Evolutionary conservation across 306 rosid genomes (phyloP).

Genomic region (Lagenaria siceraria): DNA sequence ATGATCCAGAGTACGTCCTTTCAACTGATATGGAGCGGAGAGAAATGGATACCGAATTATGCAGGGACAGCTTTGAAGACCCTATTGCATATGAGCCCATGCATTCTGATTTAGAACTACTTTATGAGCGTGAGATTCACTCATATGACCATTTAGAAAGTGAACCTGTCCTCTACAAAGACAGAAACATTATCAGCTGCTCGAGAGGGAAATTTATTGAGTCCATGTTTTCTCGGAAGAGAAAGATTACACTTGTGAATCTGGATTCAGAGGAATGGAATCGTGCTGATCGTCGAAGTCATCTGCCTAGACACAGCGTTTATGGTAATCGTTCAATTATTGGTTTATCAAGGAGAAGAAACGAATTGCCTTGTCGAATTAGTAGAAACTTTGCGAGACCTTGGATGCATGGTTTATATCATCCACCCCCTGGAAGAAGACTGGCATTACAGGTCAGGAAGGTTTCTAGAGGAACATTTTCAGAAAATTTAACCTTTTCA

Average conservation of each 20-base stretch:
- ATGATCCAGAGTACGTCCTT: conserved; percentile 31
- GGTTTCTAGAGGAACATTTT: background rate
- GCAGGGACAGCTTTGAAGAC: conserved; percentile 33
- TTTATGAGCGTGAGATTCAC: conserved; percentile 25
- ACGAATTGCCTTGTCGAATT: conserved; percentile 19
- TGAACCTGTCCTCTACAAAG: conserved; percentile 19
- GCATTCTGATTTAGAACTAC: conserved; percentile 30
- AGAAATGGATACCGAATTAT: conserved; percentile 26
- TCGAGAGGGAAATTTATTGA: conserved; percentile 30
- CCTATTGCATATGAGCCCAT: conserved; percentile 28
- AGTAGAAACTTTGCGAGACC: conserved; percentile 19
- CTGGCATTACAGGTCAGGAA: conserved; percentile 30
- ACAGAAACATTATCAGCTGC: conserved; percentile 17
- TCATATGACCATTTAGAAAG: conserved; percentile 24
- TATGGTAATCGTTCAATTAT: conserved; percentile 16
- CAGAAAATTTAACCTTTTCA: conserved; percentile 17
- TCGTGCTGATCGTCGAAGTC: conserved; percentile 47
- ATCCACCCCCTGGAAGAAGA: conserved; percentile 23
- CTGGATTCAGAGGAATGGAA: conserved; percentile 21
- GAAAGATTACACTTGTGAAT: conserved; percentile 31
- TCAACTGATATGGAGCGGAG: conserved; percentile 26
- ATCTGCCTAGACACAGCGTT: conserved; percentile 48
- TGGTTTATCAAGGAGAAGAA: conserved; percentile 36
- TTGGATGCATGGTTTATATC: conserved; percentile 18
- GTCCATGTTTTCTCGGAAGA: conserved; percentile 38